phyloP scores from a whole-genome alignment of 2,329 filamentous ascomycete genomes.

The Magnaporthales sp. region DNA sequence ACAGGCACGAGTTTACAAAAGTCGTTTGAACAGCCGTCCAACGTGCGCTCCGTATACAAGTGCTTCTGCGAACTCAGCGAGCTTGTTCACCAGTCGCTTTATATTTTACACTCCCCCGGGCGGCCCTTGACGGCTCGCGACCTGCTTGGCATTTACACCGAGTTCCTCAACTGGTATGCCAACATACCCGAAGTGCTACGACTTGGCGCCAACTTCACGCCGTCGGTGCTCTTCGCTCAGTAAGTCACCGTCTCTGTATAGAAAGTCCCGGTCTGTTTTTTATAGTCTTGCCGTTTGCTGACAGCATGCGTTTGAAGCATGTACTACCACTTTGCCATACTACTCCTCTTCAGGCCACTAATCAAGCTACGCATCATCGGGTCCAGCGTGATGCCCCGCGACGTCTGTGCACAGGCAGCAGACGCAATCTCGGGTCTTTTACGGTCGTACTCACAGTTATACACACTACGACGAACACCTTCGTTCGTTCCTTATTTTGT shows the following conservation, averaged over 20 bases:
- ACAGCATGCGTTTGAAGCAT: conserved; percentile 34
- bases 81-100: conserved; percentile 62
- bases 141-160: conserved; percentile 55
- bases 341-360: conserved; percentile 66
- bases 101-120: conserved; percentile 63
- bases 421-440: conserved; percentile 49
- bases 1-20: conserved; percentile 34
- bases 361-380: conserved; percentile 56
- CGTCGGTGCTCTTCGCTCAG: conserved; percentile 67
- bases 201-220: conserved; percentile 61
- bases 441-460: conserved; percentile 48
- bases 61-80: conserved; percentile 66
- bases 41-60: conserved; percentile 59
- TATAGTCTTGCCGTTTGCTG: conserved; percentile 1
- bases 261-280: neutral
- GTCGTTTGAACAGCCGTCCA: conserved; percentile 53
- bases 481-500: conserved; percentile 56
- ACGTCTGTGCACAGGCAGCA: conserved; percentile 55
- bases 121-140: conserved; percentile 55
- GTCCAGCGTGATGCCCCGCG: conserved; percentile 53
- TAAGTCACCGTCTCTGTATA: conserved; percentile 29
- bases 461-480: conserved; percentile 48
- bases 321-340: conserved; percentile 63
- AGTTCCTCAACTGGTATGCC: conserved; percentile 66
- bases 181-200: conserved; percentile 55